Evolutionary conservation across 192 early-diverging fungal species (phyloP).

Genomic region (Entomortierella parvispora): DNA sequence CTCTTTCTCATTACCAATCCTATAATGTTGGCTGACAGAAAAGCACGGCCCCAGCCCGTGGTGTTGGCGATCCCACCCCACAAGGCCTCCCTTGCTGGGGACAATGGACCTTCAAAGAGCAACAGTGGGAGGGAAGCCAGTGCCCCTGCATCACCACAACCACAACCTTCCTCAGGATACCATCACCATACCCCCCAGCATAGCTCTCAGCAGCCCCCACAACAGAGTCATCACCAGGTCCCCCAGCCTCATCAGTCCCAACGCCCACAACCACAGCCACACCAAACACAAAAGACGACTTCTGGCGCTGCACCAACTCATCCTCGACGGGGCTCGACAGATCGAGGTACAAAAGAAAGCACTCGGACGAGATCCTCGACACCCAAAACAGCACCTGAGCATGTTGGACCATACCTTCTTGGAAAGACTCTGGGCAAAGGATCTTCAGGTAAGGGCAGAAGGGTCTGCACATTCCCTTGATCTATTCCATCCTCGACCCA

Average conservation of each 20-base stretch:
- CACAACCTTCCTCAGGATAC: slow-evolving; percentile 29
- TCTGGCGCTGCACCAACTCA: slow-evolving; percentile 12
- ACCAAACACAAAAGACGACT: background rate
- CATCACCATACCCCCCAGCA: slow-evolving; percentile 7
- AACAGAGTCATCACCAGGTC: background rate
- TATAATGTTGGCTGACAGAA: slow-evolving; percentile 38
- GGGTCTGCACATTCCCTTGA: too few relatives aligned
- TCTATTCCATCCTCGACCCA: background rate
- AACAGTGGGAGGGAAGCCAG: slow-evolving; percentile 27
- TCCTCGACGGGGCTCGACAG: slow-evolving; percentile 25
- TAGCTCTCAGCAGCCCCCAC: background rate
- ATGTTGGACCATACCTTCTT: slow-evolving; percentile 61
- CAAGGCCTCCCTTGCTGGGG: background rate
- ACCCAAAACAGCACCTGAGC: slow-evolving; percentile 36
- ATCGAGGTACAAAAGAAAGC: slow-evolving; percentile 39
- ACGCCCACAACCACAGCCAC: slow-evolving; percentile 10
- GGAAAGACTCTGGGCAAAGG: slow-evolving; percentile 64
- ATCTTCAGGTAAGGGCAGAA: slow-evolving; percentile 65
- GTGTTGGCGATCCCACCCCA: slow-evolving; percentile 27
- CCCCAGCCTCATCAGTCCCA: slow-evolving; percentile 1
- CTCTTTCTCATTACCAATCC: background rate
- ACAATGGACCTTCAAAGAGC: background rate
- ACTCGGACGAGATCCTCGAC: slow-evolving; percentile 24
- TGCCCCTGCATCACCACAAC: slow-evolving; percentile 31
- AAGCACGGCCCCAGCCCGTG: slow-evolving; percentile 17